These are phyloP conservation scores for Cordyceps cateniannulata DNA, from an alignment of 2,329 filamentous ascomycete genomes.

Conservation along the genomic window DNA sequence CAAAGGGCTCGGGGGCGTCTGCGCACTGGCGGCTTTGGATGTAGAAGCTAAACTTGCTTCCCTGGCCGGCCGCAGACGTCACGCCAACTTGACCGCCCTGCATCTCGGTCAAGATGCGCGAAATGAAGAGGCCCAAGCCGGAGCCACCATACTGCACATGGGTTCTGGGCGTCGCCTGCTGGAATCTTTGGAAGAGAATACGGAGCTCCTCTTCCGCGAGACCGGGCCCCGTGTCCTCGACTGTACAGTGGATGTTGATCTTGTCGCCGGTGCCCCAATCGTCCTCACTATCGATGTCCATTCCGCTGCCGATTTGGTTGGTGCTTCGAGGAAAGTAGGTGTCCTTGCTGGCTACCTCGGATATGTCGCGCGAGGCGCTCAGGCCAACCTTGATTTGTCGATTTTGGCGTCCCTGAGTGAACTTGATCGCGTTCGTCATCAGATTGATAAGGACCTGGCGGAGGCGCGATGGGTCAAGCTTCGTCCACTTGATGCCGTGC, in stretches of 20 bases:
- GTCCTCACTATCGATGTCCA: constrained; percentile 42
- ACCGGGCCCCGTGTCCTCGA: constrained; percentile 65
- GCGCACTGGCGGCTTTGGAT: constrained; percentile 58
- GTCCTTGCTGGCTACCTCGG: constrained; percentile 31
- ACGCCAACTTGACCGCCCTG: constrained; percentile 76
- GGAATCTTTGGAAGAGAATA: constrained; percentile 61
- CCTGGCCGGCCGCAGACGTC: constrained; percentile 57
- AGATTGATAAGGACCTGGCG: constrained; percentile 73
- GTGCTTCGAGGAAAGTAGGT: constrained; percentile 43
- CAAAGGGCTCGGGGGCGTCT: constrained; percentile 30
- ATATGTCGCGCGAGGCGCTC: constrained; percentile 52
- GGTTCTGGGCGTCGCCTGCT: constrained; percentile 60
- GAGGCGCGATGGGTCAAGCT: constrained; percentile 67
- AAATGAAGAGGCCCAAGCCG: constrained; percentile 69
- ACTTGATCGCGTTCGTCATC: constrained; percentile 61
- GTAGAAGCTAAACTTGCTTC: constrained; percentile 73
- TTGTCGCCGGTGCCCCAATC: constrained; percentile 70
- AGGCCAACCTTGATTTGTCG: constrained; percentile 58
- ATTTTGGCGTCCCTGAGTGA: constrained; percentile 53
- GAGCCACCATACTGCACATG: constrained; percentile 69
- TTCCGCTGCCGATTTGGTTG: constrained; percentile 25
- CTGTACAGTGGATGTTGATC: constrained; percentile 65
- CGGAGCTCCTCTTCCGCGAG: constrained; percentile 59
- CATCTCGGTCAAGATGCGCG: constrained; percentile 65
- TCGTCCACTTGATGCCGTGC: constrained; percentile 63